phyloP scores from a whole-genome alignment of 2,329 filamentous ascomycete genomes.

The Colletotrichum godetiae region DNA sequence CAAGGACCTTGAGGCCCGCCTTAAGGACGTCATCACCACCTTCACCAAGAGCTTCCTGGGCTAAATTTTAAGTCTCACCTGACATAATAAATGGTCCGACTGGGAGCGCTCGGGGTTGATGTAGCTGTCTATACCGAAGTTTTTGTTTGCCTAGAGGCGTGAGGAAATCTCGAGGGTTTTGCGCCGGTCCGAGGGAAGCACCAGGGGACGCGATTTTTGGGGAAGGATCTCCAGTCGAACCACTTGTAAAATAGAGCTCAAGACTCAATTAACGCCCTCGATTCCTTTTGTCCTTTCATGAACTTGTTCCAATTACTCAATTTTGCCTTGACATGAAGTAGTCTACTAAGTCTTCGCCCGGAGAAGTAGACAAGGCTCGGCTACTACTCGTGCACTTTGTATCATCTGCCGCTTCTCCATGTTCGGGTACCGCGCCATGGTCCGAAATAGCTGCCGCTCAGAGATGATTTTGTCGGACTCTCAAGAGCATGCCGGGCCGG shows the following conservation, averaged over 20 bases:
- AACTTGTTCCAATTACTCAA: background rate
- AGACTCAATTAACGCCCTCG: slow-evolving; percentile 71
- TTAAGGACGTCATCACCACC: slow-evolving; percentile 78
- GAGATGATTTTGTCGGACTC: background rate
- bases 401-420: background rate
- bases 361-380: no score
- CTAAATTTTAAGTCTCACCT: slow-evolving; percentile 56
- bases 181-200: slow-evolving; percentile 57
- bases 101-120: slow-evolving; percentile 45
- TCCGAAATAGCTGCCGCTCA: background rate
- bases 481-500: background rate
- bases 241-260: slow-evolving; percentile 73
- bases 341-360: background rate
- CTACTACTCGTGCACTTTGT: background rate
- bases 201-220: slow-evolving; percentile 38
- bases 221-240: slow-evolving; percentile 60
- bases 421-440: background rate
- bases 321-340: background rate
- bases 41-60: slow-evolving; percentile 95
- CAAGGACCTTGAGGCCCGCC: slow-evolving; percentile 89
- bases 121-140: slow-evolving; percentile 61
- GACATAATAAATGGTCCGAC: slow-evolving; percentile 42
- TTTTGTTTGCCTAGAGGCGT: slow-evolving; percentile 61
- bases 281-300: slow-evolving; percentile 66
- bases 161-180: slow-evolving; percentile 57